Evolutionary conservation across 441 rosid species (phyloP), one percentile per base, ranked within the genome.

Genomic region (Omphalea diandra): DNA sequence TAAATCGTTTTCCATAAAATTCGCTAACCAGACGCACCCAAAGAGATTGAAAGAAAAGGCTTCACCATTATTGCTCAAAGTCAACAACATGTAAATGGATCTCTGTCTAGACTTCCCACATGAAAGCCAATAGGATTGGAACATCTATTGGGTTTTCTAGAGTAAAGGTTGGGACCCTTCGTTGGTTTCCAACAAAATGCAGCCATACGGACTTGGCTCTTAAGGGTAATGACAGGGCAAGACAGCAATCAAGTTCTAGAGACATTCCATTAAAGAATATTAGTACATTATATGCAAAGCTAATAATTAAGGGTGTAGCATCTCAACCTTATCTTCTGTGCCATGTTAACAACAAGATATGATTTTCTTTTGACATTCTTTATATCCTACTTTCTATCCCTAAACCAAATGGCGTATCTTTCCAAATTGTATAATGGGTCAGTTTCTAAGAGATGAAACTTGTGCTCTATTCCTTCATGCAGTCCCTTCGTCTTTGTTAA

Each of bases 321-420:
- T 71, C 75, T 63, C 40, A 62, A 54, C 43, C 75, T 63, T 71
- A 62, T 71, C 69, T 63, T 11, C 36, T 2, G 46, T 53, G 31
- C 31, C 32, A 70, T 62, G 49, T 35, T 10, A 22, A 36, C 10
- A 17, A 38, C 22, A 38, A 43, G 2, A 17, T 14, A 15, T 36
- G 0, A 20, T 71, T 71, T 52, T 43, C 69, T 63, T 38, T 71
- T 71, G 75, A 71, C 75, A 71, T 63, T 71, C 75, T 63, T 47
- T 38, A 32, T 10, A 57, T 68, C 64, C 55, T 57, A 29, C 55
- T 56, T 41, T 68, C 29, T 47, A 65, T 65, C 68, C 29, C 40
- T 31, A 8, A 65, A 10, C 63, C 63, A 35, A 33, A 35, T 59
- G 44, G 15, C 38, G 15, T 36, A 59, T 59, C 43, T 59, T 20